Evolutionary conservation across 2,329 filamentous ascomycete species (phyloP).

Genomic region (Claviceps monticola): DNA sequence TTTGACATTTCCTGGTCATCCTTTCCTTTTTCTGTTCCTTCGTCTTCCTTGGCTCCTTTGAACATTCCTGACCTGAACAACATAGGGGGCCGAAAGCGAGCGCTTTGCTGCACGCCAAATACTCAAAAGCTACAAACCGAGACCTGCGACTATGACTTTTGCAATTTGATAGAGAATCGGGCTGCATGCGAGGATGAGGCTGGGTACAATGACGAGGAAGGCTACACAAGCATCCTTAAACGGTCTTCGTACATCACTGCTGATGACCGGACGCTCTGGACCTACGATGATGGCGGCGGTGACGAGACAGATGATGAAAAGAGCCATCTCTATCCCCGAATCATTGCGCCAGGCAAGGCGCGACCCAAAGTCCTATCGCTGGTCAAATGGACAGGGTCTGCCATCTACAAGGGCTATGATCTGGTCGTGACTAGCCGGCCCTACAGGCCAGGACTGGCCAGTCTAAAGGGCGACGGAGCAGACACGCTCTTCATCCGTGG

Average conservation of each 20-base stretch:
- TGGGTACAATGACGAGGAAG: not conserved
- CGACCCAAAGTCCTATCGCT: not conserved
- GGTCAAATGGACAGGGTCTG: not conserved
- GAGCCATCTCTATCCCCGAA: not conserved
- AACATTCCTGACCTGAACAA: not conserved
- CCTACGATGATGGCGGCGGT: not conserved
- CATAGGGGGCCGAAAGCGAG: not conserved
- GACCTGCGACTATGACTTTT: not conserved
- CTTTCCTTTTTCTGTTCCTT: not conserved
- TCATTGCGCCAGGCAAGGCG: not conserved
- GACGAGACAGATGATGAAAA: not conserved
- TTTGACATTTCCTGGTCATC: too few relatives aligned
- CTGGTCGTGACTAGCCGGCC: not conserved
- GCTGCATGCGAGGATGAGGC: not conserved
- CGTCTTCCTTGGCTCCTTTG: not conserved
- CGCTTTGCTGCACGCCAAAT: not conserved
- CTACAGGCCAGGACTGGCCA: not conserved
- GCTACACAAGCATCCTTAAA: not conserved
- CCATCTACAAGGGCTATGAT: not conserved
- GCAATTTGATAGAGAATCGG: not conserved
- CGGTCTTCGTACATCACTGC: not conserved
- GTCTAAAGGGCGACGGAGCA: not conserved
- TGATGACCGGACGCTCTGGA: not conserved
- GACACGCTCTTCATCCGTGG: not conserved
- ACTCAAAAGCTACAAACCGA: not conserved